Evolutionary conservation across 106 monocot species (phyloP).

Genomic region (Chionographis japonica): DNA sequence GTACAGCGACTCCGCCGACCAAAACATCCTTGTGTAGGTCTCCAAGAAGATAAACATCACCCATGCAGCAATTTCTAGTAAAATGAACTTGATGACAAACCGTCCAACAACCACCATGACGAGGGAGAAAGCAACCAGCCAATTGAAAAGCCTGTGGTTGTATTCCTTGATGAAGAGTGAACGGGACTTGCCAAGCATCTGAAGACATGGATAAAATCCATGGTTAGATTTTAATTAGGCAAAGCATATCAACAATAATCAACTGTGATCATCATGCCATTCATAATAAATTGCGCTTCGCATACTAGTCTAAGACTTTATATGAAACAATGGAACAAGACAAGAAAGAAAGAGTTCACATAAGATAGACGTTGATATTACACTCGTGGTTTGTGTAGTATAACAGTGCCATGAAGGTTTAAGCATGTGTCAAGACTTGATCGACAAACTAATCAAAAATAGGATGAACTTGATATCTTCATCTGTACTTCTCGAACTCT

Average conservation of each 20-base stretch:
- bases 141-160: conserved; percentile 90
- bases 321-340: no score
- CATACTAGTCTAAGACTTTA: no score
- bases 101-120: conserved; percentile 83
- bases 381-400: no score
- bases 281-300: no score
- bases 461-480: no score
- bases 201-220: conserved; percentile 4
- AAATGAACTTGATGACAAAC: conserved; percentile 83
- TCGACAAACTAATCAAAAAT: no score
- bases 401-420: no score
- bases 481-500: no score
- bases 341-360: no score
- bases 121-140: conserved; percentile 92
- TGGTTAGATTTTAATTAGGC: background rate
- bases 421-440: no score
- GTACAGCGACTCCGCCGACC: conserved; percentile 89
- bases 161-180: conserved; percentile 91
- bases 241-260: background rate
- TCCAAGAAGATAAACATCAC: conserved; percentile 95
- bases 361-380: no score
- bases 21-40: conserved; percentile 96
- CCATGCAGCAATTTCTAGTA: conserved; percentile 90
- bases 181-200: conserved; percentile 85
- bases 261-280: background rate